Conservation (phyloP, 2,329 filamentous ascomycete genomes). For the Cercospora janseana region DNA sequence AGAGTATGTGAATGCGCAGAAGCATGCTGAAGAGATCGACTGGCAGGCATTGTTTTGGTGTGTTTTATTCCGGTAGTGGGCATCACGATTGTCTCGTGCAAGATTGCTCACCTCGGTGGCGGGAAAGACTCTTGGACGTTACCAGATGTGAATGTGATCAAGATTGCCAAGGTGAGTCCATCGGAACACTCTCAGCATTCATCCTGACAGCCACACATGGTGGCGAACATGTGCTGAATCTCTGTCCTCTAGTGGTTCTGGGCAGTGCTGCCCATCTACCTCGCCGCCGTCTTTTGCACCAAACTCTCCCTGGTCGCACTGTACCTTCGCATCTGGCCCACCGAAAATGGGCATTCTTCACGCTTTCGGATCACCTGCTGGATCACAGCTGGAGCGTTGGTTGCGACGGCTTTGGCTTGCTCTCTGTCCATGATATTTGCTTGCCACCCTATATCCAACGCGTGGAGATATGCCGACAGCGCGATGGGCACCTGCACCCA, state of each 20-base stretch:
- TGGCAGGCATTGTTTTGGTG: neutral
- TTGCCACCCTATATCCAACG: slow-evolving; percentile 16
- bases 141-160: slow-evolving; percentile 5
- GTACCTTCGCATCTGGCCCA: slow-evolving; percentile 20
- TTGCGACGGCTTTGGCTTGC: slow-evolving; percentile 9
- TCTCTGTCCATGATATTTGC: slow-evolving; percentile 16
- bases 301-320: slow-evolving; percentile 21
- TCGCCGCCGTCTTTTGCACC: slow-evolving; percentile 11
- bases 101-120: neutral
- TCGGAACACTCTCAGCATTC: neutral
- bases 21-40: neutral
- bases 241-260: slow-evolving; percentile 17
- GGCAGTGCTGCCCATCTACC: slow-evolving; percentile 20
- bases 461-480: slow-evolving; percentile 15
- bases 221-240: neutral
- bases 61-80: slow-evolving; percentile 8
- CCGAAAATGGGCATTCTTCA: neutral
- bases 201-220: neutral
- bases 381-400: slow-evolving; percentile 2
- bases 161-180: slow-evolving; percentile 7
- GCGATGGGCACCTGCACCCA: slow-evolving; percentile 16
- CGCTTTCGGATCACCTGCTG: slow-evolving; percentile 18
- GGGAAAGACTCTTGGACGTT: slow-evolving; percentile 13
- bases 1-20: neutral
- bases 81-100: slow-evolving; percentile 7